These are phyloP conservation scores for Phtheirospermum japonicum DNA, from an alignment of 257 asterid genomes.

Conservation along the genomic window DNA sequence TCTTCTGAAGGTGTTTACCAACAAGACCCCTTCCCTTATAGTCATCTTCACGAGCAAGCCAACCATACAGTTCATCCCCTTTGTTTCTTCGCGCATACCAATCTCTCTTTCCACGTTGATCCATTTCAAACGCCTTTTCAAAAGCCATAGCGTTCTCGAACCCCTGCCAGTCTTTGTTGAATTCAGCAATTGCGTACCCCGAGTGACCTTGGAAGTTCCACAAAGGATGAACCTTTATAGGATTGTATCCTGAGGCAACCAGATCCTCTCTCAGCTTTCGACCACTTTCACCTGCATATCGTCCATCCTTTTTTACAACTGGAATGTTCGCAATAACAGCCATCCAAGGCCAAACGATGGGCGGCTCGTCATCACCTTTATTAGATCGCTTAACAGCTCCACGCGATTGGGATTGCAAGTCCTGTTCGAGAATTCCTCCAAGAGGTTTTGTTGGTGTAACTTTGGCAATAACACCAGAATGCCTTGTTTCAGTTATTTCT, in stretches of 20 bases:
- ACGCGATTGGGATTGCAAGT: constrained; percentile 20
- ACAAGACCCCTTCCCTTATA: constrained; percentile 38
- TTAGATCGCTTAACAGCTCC: constrained; percentile 15
- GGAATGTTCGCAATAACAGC: constrained; percentile 73
- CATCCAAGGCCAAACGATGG: constrained; percentile 87
- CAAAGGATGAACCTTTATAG: constrained; percentile 56
- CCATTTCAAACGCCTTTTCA: constrained; percentile 71
- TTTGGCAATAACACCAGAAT: constrained; percentile 13
- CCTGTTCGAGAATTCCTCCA: constrained; percentile 19
- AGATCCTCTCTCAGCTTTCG: constrained; percentile 56
- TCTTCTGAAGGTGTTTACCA: constrained; percentile 65
- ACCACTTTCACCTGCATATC: constrained; percentile 64
- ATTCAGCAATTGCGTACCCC: constrained; percentile 70
- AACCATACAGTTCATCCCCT: constrained; percentile 60
- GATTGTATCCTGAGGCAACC: constrained; percentile 63
- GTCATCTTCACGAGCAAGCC: constrained; percentile 88
- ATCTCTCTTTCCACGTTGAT: constrained; percentile 63
- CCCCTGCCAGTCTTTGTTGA: constrained; percentile 75
- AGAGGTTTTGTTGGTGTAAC: constrained; percentile 11
- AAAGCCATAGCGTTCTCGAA: constrained; percentile 66
- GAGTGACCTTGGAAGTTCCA: constrained; percentile 67
- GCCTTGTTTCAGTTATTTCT: constrained; percentile 26
- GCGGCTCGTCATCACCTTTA: constrained; percentile 51
- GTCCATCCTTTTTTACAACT: constrained; percentile 47
- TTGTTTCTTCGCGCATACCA: constrained; percentile 41